Evolutionary conservation across 331 rosid species (phyloP).

Genomic region (Acacia pycnantha): DNA sequence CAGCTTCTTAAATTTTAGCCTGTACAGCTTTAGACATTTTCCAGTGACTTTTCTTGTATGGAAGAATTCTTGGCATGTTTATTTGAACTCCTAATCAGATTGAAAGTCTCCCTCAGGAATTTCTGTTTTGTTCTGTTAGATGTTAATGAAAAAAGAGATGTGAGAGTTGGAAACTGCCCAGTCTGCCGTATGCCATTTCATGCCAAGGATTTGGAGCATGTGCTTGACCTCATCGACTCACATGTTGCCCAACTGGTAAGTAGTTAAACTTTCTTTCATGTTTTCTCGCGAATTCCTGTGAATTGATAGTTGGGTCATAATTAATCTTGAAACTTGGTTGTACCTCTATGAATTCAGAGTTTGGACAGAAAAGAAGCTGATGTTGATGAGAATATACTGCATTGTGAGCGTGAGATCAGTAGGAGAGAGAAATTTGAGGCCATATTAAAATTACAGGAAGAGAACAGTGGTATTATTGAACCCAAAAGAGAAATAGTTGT

Average conservation of each 20-base stretch:
- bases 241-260: slow-evolving; percentile 49
- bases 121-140: slow-evolving; percentile 33
- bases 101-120: slow-evolving; percentile 12
- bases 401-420: slow-evolving; percentile 50
- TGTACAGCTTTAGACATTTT: slow-evolving; percentile 3
- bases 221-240: slow-evolving; percentile 61
- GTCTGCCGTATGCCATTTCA: slow-evolving; percentile 77
- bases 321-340: neutral
- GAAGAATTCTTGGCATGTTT: slow-evolving; percentile 5
- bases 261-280: slow-evolving; percentile 18
- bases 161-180: slow-evolving; percentile 69
- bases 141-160: slow-evolving; percentile 30
- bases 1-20: slow-evolving; percentile 2
- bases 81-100: slow-evolving; percentile 2
- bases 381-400: slow-evolving; percentile 43
- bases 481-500: slow-evolving; percentile 54
- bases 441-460: slow-evolving; percentile 58
- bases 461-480: slow-evolving; percentile 63
- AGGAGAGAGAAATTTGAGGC: slow-evolving; percentile 66
- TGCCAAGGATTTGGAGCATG: slow-evolving; percentile 68
- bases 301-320: neutral
- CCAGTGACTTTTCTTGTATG: neutral
- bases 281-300: neutral
- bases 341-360: slow-evolving; percentile 41
- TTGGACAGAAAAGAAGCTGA: slow-evolving; percentile 32